A percentile compares a stretch with the other conserved stretches of the same genome.
phyloP scores from a whole-genome alignment of 176 grass and related monocot genomes.

The Triticum dicoccoides region DNA sequence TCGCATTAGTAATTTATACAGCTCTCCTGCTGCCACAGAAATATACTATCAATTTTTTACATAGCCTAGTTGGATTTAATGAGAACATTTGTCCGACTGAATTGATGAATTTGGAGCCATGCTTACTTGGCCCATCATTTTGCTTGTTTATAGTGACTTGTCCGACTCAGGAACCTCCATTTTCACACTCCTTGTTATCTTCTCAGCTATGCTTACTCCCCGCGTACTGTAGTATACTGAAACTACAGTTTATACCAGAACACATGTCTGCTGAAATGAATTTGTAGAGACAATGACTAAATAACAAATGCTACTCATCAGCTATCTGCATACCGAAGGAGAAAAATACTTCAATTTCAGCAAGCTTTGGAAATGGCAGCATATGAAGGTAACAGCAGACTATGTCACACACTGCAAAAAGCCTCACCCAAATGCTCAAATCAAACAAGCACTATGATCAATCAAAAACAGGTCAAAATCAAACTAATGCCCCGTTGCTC shows the following conservation, averaged over 20 bases:
- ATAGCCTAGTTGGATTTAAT: no score
- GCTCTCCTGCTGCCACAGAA: no score
- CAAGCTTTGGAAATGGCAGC: neutral
- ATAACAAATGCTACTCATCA: neutral
- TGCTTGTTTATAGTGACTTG: neutral
- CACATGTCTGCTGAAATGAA: neutral
- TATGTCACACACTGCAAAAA: constrained; percentile 32
- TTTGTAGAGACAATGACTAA: neutral
- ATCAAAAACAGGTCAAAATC: neutral
- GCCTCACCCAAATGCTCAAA: constrained; percentile 28
- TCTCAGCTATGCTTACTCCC: neutral
- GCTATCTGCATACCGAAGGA: neutral
- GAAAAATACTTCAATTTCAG: neutral
- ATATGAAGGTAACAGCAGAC: constrained; percentile 30
- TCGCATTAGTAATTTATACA: no score
- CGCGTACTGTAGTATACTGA: neutral
- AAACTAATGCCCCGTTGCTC: neutral
- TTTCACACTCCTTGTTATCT: neutral
- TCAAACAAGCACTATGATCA: constrained; percentile 30
- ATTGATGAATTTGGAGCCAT: neutral
- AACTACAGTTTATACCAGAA: neutral
- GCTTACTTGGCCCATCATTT: neutral
- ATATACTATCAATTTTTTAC: no score
- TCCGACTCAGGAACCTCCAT: neutral
- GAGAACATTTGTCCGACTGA: neutral